Base-by-base conservation (phyloP, 495 filamentous ascomycete genomes). In the Daldinia grandis region DNA sequence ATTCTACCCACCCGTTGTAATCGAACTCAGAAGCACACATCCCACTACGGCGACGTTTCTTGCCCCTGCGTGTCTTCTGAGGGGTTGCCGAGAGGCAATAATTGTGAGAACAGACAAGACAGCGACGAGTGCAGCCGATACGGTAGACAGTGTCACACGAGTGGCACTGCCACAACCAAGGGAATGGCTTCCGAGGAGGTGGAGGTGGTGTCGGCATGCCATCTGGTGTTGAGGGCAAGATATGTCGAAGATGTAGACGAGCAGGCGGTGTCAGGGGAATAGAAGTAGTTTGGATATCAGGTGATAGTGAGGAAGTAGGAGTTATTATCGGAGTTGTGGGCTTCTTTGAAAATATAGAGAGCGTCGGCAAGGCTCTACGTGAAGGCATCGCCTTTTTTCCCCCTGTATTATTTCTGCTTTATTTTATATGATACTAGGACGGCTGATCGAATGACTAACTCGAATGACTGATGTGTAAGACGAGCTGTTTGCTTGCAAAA, bases 121-220 rank as follows among this genome's bases (percentile, higher is more conserved):
- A 85, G 10, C 82, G 81, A 2, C 81, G 77, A 0, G 82, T 84
- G 65, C 78, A 79, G n/a, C 78, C 72, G 9, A 84, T 66, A 1
- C 73, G 75, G 68, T 83, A 84, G 0, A 71, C 58, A 8, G 62
- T 70, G n/a, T 51, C 27, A 68, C 83, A 85, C 2, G 60, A 53
- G 62, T 82, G 81, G 61, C 83, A 85, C 31, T 75, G 75, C 82
- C 83, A 84, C n/a, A 77, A 58, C 83, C 81, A 84, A 12, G 77
- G 72, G 17, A 64, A 71, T 2, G 81, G 81, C 0, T 57, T 31
- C 3, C 70, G 68, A 15, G 79, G 80, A 10, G 70, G 73, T 0
- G 60, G 73, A 0, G 74, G 72, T 59, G 76, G 65, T 56, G 75
- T 64, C 24, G 76, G 68, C 35, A 74, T 62, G 4, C 66, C 67